A percentile compares a stretch with the other conserved stretches of the same genome.
These are phyloP conservation scores for Colletotrichum sp. DNA, from an alignment of 2,329 filamentous ascomycete species.

Conservation along the genomic window DNA sequence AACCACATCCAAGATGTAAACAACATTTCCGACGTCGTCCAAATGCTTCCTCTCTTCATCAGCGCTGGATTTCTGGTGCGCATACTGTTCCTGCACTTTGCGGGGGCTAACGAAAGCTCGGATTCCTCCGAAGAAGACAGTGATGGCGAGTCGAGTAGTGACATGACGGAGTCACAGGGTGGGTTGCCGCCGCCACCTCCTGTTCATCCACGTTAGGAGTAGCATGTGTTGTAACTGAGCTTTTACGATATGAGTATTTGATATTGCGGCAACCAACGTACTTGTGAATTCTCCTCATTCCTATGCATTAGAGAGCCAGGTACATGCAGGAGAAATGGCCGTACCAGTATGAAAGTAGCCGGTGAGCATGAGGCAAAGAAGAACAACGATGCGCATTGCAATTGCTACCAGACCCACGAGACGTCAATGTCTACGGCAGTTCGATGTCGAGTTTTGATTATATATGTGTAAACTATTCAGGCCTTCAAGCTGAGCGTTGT, in stretches of 20 bases:
- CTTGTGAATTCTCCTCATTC: neutral
- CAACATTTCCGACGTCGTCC: conserved; percentile 30
- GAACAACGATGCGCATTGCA: neutral
- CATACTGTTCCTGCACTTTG: conserved; percentile 27
- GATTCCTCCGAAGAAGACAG: conserved; percentile 15
- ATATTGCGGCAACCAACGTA: neutral
- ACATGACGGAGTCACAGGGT: conserved; percentile 4
- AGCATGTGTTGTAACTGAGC: neutral
- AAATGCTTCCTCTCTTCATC: conserved; percentile 36
- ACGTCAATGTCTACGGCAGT: neutral
- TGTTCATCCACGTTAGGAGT: neutral
- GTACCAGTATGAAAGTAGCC: neutral
- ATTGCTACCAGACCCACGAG: neutral
- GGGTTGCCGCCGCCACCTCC: conserved; percentile 10
- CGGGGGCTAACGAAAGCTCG: neutral
- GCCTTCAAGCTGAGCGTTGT: neutral
- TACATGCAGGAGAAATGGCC: neutral
- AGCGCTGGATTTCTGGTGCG: conserved; percentile 31
- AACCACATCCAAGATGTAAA: conserved; percentile 30
- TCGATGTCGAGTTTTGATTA: neutral
- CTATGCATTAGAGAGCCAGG: neutral
- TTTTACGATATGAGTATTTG: neutral
- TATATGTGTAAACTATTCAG: neutral
- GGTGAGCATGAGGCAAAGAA: neutral
- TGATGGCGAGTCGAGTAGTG: neutral